Evolutionary conservation across 805 yeast species (phyloP).

Genomic region (Tetrapisispora iriomotensis): DNA sequence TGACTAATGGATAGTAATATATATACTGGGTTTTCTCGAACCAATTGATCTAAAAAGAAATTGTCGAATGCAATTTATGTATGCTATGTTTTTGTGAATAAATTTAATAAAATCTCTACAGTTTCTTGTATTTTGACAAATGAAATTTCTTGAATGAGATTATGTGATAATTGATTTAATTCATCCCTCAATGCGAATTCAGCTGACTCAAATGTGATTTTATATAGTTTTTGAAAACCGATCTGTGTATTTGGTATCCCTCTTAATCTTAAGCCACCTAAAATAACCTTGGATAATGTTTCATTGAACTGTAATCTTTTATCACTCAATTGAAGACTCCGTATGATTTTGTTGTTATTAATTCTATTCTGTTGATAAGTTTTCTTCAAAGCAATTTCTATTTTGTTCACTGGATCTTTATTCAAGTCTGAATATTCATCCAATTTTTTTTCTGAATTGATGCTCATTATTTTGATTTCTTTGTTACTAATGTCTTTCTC

Average conservation of each 20-base stretch:
- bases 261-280: constrained; percentile 31
- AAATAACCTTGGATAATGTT: constrained; percentile 28
- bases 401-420: not conserved
- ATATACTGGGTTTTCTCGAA: not conserved
- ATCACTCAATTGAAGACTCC: constrained; percentile 18
- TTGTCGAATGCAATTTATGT: too few species aligned
- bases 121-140: constrained; percentile 29
- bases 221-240: constrained; percentile 29
- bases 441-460: constrained; percentile 4
- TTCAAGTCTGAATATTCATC: not conserved
- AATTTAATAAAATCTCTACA: constrained; percentile 28
- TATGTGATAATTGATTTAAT: constrained; percentile 5
- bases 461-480: not conserved
- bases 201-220: constrained; percentile 30
- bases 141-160: constrained; percentile 10
- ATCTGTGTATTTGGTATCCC: constrained; percentile 24
- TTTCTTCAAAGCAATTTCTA: constrained; percentile 16
- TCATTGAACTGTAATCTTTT: constrained; percentile 21
- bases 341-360: constrained; percentile 10
- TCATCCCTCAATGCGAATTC: constrained; percentile 31
- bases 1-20: too few species aligned
- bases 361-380: constrained; percentile 11
- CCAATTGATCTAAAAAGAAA: too few species aligned
- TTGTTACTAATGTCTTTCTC: constrained; percentile 1
- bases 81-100: too few species aligned